A percentile compares a stretch with the other conserved stretches of the same genome.
phyloP scores from a whole-genome alignment of 2,329 filamentous ascomycete genomes.

The Trichoderma brevicompactum region DNA sequence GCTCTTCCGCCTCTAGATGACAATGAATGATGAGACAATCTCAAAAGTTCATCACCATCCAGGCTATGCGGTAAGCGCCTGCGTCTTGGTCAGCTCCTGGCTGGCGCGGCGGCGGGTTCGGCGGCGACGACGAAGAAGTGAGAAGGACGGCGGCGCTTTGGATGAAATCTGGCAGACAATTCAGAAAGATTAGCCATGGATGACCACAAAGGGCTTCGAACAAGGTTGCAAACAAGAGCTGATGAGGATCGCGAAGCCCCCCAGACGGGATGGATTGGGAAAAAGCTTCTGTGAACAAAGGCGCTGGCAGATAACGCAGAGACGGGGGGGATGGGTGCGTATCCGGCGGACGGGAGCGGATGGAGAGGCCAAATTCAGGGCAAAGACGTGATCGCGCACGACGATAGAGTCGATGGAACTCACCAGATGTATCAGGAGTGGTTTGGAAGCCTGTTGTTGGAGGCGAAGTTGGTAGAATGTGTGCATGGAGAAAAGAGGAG shows the following conservation, averaged over 20 bases:
- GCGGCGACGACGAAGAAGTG: conserved; percentile 35
- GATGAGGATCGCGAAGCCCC: conserved; percentile 26
- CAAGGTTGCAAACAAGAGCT: conserved; percentile 13
- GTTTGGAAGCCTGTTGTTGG: conserved; percentile 43
- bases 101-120: conserved; percentile 40
- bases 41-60: conserved; percentile 39
- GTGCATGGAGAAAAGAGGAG: conserved; percentile 53
- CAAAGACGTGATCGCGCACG: conserved; percentile 44
- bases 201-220: conserved; percentile 3
- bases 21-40: conserved; percentile 32
- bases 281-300: conserved; percentile 21
- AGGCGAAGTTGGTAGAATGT: conserved; percentile 44
- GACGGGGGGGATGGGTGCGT: conserved; percentile 29
- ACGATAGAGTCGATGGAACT: conserved; percentile 43
- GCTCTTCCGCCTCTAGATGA: conserved; percentile 31
- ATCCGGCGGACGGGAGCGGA: conserved; percentile 32
- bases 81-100: conserved; percentile 37
- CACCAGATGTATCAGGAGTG: conserved; percentile 44
- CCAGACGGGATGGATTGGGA: conserved; percentile 15
- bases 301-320: conserved; percentile 17
- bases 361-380: conserved; percentile 36
- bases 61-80: conserved; percentile 44
- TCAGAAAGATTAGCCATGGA: conserved; percentile 25
- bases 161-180: conserved; percentile 20
- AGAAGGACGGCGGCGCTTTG: conserved; percentile 24